phyloP scores from a whole-genome alignment of 192 early-diverging fungal species.

The Coemansia sp. region DNA sequence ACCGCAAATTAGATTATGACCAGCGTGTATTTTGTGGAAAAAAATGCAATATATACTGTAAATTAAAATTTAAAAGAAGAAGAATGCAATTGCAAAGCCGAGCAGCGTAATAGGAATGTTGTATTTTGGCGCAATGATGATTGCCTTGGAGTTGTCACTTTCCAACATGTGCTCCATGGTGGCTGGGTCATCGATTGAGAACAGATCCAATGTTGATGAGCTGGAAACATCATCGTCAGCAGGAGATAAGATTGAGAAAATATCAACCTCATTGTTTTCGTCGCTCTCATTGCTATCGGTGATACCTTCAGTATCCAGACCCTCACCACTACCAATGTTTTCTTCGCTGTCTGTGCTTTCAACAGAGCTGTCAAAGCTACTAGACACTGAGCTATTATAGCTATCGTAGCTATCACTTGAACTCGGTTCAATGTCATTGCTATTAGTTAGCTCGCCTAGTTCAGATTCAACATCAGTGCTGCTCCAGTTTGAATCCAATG shows the following conservation, averaged over 20 bases:
- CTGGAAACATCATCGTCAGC: background rate
- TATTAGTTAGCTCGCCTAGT: background rate
- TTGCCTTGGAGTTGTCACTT: background rate
- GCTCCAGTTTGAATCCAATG: background rate
- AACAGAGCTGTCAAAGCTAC: background rate
- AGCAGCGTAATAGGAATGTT: background rate
- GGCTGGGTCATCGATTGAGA: background rate
- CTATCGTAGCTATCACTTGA: background rate
- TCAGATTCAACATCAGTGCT: background rate
- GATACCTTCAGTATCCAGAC: background rate
- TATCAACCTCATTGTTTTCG: background rate
- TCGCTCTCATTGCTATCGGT: background rate
- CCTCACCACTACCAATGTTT: background rate
- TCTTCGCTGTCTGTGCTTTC: background rate
- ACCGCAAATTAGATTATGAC: no score
- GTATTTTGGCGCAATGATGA: no score
- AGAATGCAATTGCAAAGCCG: background rate
- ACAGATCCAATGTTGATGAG: background rate
- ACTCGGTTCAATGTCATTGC: background rate
- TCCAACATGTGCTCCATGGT: constrained; percentile 3
- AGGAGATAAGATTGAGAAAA: background rate
- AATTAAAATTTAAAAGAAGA: background rate
- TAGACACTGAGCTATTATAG: background rate
- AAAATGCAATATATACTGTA: no score
- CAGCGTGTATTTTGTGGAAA: no score